Base-by-base conservation (phyloP, 805 yeast species). In the Nakazawaea sp. region DNA sequence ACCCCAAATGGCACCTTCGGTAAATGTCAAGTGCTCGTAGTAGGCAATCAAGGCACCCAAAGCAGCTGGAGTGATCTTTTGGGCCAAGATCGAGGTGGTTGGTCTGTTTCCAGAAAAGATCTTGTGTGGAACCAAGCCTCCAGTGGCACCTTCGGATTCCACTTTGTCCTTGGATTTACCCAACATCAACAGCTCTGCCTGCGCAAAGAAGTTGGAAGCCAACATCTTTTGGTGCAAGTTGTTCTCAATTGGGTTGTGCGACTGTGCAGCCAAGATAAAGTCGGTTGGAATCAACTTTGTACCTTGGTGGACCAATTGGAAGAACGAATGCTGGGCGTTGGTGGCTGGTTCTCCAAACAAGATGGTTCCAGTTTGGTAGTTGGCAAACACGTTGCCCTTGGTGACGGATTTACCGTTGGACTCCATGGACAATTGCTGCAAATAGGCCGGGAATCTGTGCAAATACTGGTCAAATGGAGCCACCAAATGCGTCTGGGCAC, bases 1-100 rank as follows among this genome's bases (percentile, higher is more conserved):
- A 77, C 94, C 92, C 98, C 98, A 90, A 56, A 92, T 68, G 41
- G 98, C 98, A 68, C 98, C 98, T 70, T 92, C 98, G 42, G 89
- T 89, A 68, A 92, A 92, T 29, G 97, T 90, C 43, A 87, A 76
- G 61, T 88, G 96, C 70, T 92, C 98, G 71, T 92, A 92, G 78
- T 92, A 92, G 31, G 95, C 97, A 60, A 92, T 92, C 66, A 92
- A 74, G 32, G 97, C 77, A 68, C 98, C 98, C 48, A 92, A 75
- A 38, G 96, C 66, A 34, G 96, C 97, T 42, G 98, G 98, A 26
- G 97, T 90, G 59, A 90, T 85, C 68, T 86, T 78, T 72, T 92
- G 95, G 37, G 92, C 90, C 61, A 92, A 74, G 58, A 92, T 92
- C 13, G 96, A 87, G 40, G 98, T 92, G 49, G 98, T 92, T 62